Conservation (phyloP, 768 basidiomycete species). For the Russula sp. region DNA sequence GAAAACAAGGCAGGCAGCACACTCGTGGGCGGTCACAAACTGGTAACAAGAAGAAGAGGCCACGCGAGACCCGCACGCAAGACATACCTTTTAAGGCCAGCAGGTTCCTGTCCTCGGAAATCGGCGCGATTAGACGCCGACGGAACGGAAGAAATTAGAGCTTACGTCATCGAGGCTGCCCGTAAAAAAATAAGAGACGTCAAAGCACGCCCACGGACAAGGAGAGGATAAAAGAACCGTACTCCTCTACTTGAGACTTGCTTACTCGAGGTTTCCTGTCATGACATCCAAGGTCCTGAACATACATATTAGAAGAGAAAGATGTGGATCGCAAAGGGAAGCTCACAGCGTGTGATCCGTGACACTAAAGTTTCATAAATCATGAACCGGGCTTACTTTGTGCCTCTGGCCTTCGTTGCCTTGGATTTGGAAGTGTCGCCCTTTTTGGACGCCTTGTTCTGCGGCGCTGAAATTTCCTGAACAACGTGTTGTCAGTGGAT, state of each 20-base stretch:
- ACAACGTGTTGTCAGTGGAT: not conserved
- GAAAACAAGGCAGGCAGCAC: not conserved
- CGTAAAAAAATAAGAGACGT: not conserved
- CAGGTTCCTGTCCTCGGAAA: slow-evolving; percentile 21
- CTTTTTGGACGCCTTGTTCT: slow-evolving; percentile 25
- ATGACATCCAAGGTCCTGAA: not conserved
- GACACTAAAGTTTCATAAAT: not conserved
- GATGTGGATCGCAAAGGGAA: slow-evolving; percentile 11
- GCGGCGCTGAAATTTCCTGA: slow-evolving; percentile 16
- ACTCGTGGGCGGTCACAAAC: not conserved
- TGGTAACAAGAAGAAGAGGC: slow-evolving; percentile 4
- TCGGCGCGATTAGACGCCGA: slow-evolving; percentile 13
- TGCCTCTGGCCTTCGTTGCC: slow-evolving; percentile 11
- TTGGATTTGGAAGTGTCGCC: slow-evolving; percentile 12
- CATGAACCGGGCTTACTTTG: slow-evolving; percentile 10
- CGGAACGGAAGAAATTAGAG: not conserved
- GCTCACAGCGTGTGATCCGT: slow-evolving; percentile 16
- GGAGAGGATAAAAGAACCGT: slow-evolving; percentile 24
- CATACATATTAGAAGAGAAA: not conserved
- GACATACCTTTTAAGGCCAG: slow-evolving; percentile 23
- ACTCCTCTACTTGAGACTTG: slow-evolving; percentile 24
- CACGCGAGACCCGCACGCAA: slow-evolving; percentile 9
- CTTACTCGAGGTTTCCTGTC: slow-evolving; percentile 9
- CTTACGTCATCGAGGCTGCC: slow-evolving; percentile 19
- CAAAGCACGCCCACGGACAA: not conserved